Conservation (phyloP, 169 alveolate genomes). For the Plasmodium vivax region DNA sequence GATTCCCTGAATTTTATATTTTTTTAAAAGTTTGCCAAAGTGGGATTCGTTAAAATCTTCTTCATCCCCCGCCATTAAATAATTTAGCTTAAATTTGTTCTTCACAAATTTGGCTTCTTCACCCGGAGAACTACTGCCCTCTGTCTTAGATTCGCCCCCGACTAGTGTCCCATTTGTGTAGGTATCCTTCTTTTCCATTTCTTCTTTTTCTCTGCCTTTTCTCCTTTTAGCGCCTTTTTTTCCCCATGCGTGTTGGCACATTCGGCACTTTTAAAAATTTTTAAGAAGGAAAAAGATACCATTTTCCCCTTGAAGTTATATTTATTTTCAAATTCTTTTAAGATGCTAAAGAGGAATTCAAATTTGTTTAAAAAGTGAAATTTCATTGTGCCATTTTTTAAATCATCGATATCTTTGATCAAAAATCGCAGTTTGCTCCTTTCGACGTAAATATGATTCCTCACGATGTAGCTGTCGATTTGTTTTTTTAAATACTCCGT, state of each 20-base stretch:
- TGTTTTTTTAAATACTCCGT: constrained; percentile 58
- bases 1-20: constrained; percentile 66
- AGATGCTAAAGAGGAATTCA: constrained; percentile 49
- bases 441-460: constrained; percentile 32
- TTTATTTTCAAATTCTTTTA: constrained; percentile 50
- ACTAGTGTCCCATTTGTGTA: not conserved
- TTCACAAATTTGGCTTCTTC: constrained; percentile 6
- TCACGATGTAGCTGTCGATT: constrained; percentile 21
- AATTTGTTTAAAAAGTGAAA: constrained; percentile 64
- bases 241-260: not conserved
- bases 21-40: constrained; percentile 34
- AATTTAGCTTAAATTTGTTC: constrained; percentile 29
- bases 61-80: constrained; percentile 17
- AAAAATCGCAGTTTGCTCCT: constrained; percentile 60
- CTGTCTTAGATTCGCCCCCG: not conserved
- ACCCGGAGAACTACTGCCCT: not conserved
- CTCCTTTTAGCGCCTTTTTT: not conserved
- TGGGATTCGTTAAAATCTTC: constrained; percentile 15
- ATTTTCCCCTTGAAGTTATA: constrained; percentile 24
- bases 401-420: constrained; percentile 71
- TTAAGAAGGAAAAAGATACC: constrained; percentile 27
- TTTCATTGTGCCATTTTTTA: constrained; percentile 74
- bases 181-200: not conserved
- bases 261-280: constrained; percentile 1
- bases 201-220: not conserved